Base-by-base conservation (phyloP, 352 stramenopile species). In the Phytophthora tentaculata region DNA sequence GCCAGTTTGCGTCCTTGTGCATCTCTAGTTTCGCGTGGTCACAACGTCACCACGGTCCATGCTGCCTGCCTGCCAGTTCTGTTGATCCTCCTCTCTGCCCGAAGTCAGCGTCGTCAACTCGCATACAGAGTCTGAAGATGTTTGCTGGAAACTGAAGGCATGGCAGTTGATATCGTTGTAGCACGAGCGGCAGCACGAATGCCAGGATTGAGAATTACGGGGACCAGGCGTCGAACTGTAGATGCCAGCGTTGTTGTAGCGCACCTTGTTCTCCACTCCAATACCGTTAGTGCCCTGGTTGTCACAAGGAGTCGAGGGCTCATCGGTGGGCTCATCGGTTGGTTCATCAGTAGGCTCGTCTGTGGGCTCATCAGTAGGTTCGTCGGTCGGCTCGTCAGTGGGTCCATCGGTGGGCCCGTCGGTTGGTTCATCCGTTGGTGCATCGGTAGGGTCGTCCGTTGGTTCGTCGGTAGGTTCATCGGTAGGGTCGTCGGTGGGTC, bases 211-310 rank as follows among this genome's bases (percentile, higher is more conserved):
- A 1, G 8, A 3, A 17, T 39, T 44, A 17, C 19, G 5, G 3
- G 0, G 28, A 12, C 44, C 22, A 48, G 9, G 0, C 22, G 43
- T 63, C 12, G 17, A 6, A 5, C 10, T 29, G 16, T 55, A 55
- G 39, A 63, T 48, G 2, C 5, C 56, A 2, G 5, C 10, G 8
- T 63, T 63, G 19, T 32, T 23, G 28, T 55, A 63, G 56, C 24
- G 56, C 8, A 63, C 56, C 19, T 47, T 47, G 14, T 52, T 54
- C 20, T 63, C 56, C 26, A 63, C 44, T 26, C 22, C 13, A 24
- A 63, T 32, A 23, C 56, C 56, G 5, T 63, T 63, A 3, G 14
- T 48, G 3, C 56, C 56, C 47, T 63, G 43, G 44, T 63, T 63
- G 6, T 13, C 26, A 17, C 56, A 61, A 4, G 43, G 55, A 16